Evolutionary conservation across 306 rosid species (phyloP), one percentile per base, ranked within the genome.

Genomic region (Corylus heterophylla): DNA sequence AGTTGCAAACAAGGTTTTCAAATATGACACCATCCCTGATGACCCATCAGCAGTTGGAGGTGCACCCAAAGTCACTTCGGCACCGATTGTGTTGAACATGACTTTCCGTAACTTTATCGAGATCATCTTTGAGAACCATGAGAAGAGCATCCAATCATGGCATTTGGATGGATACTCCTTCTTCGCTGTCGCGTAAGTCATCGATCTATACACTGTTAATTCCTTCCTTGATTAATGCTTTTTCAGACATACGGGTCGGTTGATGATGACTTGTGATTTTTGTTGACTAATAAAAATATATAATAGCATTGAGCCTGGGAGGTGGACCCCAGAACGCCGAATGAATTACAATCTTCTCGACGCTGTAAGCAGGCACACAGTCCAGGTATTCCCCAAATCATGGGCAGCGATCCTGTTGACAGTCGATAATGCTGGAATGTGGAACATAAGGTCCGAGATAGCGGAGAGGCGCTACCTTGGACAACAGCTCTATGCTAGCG

Each of bases 111-210:
- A 79, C 76, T 94, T 85, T 55, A 78, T 94, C 3, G 97, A 94
- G 76, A 77, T 94, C 82, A 70, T 94, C 74, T 89, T 94, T 10
- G 98, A 94, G 89, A 94, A 94, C 78, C 97, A 54, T 1, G 97
- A 88, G 79, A 92, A 91, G 83, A 87, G 86, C 79, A 27, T 91
- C 14, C 97, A 94, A 54, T 85, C 97, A 0, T 94, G 90, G 86
- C 85, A 94, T 68, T 54, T 94, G 39, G 69, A 70, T 11, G 98
- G 97, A 35, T 85, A 89, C 79, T 74, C 97, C 12, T 85, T 93
- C 89, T 93, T 93, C 16, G 78, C 83, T 0, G 97, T 89, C 37
- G 92, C 90, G 98, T 93, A 69, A 92, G 97, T 18, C 25, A 22
- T 22, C 25, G 25, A 27, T 10, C 35, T 22, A 25, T 9, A 2